Evolutionary conservation across 192 early-diverging fungal species (phyloP).

Genomic region (Podila verticillata): DNA sequence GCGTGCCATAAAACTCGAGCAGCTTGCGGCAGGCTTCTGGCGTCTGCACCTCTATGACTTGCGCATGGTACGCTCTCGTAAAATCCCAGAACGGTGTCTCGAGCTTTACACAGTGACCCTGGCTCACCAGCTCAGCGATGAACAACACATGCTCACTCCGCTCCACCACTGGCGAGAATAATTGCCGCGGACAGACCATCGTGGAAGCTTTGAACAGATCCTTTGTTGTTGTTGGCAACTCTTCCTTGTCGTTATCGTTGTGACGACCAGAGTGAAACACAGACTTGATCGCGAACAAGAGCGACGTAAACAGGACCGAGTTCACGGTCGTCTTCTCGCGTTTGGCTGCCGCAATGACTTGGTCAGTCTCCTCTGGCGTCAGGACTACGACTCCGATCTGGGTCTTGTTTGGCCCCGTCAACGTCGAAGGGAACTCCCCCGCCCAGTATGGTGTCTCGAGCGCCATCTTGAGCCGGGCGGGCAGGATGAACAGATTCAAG

Average conservation of each 20-base stretch:
- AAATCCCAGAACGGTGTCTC: conserved; percentile 28
- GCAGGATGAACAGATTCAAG: neutral
- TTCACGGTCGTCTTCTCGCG: conserved; percentile 16
- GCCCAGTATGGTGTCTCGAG: conserved; percentile 24
- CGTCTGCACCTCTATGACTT: conserved; percentile 9
- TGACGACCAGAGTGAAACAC: conserved; percentile 11
- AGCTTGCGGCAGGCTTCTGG: neutral
- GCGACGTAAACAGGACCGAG: conserved; percentile 13
- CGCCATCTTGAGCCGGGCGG: conserved; percentile 13
- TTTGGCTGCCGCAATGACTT: conserved; percentile 18
- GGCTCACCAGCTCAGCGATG: conserved; percentile 16
- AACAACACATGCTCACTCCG: conserved; percentile 6
- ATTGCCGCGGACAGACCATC: conserved; percentile 5
- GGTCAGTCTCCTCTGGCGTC: conserved; percentile 13
- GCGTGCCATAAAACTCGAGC: conserved; percentile 6
- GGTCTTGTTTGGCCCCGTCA: conserved; percentile 1
- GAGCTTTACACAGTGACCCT: conserved; percentile 8
- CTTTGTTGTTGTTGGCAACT: conserved; percentile 17
- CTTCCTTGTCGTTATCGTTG: neutral
- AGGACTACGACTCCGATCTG: conserved; percentile 4
- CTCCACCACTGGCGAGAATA: neutral
- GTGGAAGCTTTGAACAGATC: conserved; percentile 4
- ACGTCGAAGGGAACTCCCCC: conserved; percentile 20
- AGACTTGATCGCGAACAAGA: conserved; percentile 25
- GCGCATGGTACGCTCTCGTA: conserved; percentile 6